Conservation (phyloP, 208 protist genomes). For the Histomonas meleagridis region DNA sequence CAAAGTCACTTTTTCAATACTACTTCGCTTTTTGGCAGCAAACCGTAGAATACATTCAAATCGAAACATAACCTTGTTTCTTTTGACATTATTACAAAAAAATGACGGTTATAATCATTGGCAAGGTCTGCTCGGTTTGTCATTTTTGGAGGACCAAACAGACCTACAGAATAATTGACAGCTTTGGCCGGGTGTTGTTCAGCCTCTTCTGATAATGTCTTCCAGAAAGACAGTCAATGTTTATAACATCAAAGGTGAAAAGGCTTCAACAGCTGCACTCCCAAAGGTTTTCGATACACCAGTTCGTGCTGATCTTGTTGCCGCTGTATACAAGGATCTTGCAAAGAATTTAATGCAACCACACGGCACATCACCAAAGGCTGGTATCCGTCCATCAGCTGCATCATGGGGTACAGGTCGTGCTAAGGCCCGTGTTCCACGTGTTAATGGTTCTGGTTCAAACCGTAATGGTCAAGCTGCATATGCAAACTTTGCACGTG, state of each 20-base stretch:
- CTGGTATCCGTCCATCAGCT: conserved; percentile 86
- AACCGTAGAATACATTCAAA: too few species aligned
- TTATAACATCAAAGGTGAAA: not conserved
- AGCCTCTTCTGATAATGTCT: too few species aligned
- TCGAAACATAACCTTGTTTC: too few species aligned
- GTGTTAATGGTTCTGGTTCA: conserved; percentile 89
- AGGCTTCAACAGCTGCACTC: not conserved
- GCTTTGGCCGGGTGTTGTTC: too few species aligned
- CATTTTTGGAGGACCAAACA: too few species aligned
- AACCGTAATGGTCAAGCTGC: conserved; percentile 88
- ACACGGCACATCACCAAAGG: conserved; percentile 48
- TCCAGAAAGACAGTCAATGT: not conserved
- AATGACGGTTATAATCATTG: too few species aligned
- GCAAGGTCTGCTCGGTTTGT: too few species aligned
- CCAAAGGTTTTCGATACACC: conserved; percentile 31
- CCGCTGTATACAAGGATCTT: not conserved
- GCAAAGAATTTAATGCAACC: not conserved
- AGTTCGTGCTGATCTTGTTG: conserved; percentile 17
- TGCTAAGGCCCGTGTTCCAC: conserved; percentile 96
- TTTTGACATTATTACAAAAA: too few species aligned
- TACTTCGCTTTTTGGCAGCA: too few species aligned
- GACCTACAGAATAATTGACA: too few species aligned
- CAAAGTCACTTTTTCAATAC: too few species aligned
- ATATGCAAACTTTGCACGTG: conserved; percentile 97
- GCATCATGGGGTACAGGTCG: conserved; percentile 98